These are phyloP conservation scores for Conticribra guillardii DNA, from an alignment of 108 stramenopile species.

Conservation along the genomic window DNA sequence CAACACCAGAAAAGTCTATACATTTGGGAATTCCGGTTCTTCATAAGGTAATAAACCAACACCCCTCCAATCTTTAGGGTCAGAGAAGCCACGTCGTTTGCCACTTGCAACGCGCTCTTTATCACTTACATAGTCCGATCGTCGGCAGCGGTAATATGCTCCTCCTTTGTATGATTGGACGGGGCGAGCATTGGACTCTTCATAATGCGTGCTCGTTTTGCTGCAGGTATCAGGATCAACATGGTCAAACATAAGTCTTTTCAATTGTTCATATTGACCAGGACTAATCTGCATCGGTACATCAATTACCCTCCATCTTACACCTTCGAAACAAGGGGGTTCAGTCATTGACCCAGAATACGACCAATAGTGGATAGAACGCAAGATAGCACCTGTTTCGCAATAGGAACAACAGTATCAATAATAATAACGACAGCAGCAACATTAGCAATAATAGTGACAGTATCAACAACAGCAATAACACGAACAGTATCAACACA, in stretches of 20 bases:
- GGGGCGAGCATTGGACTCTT: conserved; percentile 75
- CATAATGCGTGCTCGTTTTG: conserved; percentile 67
- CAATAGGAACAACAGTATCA: too few relatives aligned
- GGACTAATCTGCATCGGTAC: conserved; percentile 61
- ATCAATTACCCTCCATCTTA: conserved; percentile 82
- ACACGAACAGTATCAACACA: too few relatives aligned
- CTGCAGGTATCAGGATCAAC: conserved; percentile 64
- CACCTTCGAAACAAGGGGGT: conserved; percentile 82
- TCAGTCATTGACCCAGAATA: conserved; percentile 86
- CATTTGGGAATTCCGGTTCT: conserved; percentile 33
- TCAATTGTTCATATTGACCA: conserved; percentile 73
- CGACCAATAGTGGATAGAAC: conserved; percentile 63
- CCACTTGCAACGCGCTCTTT: conserved; percentile 37
- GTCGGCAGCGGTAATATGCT: conserved; percentile 25
- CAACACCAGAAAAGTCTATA: too few relatives aligned
- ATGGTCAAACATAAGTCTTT: conserved; percentile 70
- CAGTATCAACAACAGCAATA: too few relatives aligned
- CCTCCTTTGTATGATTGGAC: conserved; percentile 45
- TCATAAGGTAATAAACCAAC: conserved; percentile 28
- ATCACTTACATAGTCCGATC: conserved; percentile 43
- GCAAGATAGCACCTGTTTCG: conserved; percentile 16
- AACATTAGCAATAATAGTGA: too few relatives aligned
- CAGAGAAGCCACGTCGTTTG: conserved; percentile 7
- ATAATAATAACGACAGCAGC: too few relatives aligned
- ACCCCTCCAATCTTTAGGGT: conserved; percentile 22